phyloP scores from a whole-genome alignment of 148 eudicot species.

The Simmondsia chinensis region DNA sequence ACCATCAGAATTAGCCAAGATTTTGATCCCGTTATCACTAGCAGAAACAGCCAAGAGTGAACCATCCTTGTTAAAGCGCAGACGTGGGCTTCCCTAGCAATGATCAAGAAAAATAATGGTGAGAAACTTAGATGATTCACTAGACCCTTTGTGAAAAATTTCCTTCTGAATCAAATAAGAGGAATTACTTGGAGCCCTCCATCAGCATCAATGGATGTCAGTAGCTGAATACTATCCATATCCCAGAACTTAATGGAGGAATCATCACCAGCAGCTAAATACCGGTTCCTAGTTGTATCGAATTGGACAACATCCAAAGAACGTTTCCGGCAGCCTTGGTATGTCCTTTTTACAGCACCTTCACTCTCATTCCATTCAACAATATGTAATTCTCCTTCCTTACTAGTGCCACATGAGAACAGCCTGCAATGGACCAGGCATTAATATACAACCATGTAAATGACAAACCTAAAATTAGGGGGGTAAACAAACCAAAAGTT shows the following conservation, averaged over 20 bases:
- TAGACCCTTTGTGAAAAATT: no score
- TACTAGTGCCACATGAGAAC: conserved; percentile 86
- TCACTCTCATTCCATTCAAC: conserved; percentile 97
- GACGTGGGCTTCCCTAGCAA: conserved; percentile 69
- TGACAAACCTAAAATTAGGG: no score
- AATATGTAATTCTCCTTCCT: conserved; percentile 75
- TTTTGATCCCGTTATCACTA: conserved; percentile 66
- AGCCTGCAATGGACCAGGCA: conserved; percentile 31
- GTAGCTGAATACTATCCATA: conserved; percentile 71
- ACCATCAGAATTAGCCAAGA: conserved; percentile 73
- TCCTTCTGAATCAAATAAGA: not conserved
- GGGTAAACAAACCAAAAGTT: conserved; percentile 1
- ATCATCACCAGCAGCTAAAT: conserved; percentile 81
- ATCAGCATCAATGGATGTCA: conserved; percentile 74
- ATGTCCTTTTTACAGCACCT: conserved; percentile 72
- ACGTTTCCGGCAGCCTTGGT: conserved; percentile 58
- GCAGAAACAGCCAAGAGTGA: conserved; percentile 75
- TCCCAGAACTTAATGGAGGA: conserved; percentile 83
- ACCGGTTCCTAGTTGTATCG: conserved; percentile 62
- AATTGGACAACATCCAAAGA: conserved; percentile 75
- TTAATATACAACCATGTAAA: not conserved
- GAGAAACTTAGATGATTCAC: no score
- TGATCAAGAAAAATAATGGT: conserved; percentile 2
- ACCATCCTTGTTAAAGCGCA: conserved; percentile 90
- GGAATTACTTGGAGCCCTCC: conserved; percentile 74